Evolutionary conservation across 1,139 yeast genomes (phyloP).

Genomic region (Zygoascus sp.): DNA sequence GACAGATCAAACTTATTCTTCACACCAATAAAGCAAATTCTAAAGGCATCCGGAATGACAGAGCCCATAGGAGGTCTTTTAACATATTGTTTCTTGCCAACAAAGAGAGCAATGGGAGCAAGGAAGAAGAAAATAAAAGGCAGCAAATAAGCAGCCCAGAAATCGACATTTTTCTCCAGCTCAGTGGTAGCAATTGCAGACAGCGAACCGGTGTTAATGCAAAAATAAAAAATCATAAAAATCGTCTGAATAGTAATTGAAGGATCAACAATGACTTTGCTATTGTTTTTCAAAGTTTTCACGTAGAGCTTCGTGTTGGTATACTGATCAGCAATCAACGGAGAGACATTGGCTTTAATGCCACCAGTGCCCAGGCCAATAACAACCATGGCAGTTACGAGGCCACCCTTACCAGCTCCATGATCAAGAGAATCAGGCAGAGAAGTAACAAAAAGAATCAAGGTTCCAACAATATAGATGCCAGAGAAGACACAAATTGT

Average conservation of each 20-base stretch:
- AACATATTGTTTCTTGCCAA: conserved; percentile 56
- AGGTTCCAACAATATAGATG: conserved; percentile 59
- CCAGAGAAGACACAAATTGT: conserved; percentile 61
- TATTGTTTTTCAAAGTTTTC: conserved; percentile 55
- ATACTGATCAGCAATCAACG: conserved; percentile 74
- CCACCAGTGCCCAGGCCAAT: conserved; percentile 81
- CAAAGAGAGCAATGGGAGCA: conserved; percentile 50
- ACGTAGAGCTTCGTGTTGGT: conserved; percentile 55
- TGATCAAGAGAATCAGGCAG: conserved; percentile 55
- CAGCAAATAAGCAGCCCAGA: conserved; percentile 70
- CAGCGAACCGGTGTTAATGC: conserved; percentile 77
- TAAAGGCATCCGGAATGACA: conserved; percentile 54
- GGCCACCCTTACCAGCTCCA: conserved; percentile 46
- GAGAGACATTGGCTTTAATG: conserved; percentile 74
- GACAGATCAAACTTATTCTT: conserved; percentile 50
- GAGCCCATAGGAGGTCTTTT: conserved; percentile 61
- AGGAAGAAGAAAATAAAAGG: conserved; percentile 62
- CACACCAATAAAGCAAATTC: conserved; percentile 44
- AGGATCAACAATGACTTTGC: conserved; percentile 66
- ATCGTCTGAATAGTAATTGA: conserved; percentile 67
- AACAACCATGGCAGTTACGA: conserved; percentile 54
- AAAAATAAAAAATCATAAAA: conserved; percentile 72
- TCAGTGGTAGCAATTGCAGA: conserved; percentile 75
- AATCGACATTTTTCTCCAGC: conserved; percentile 63
- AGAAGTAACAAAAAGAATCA: conserved; percentile 64